Percentiles rank a stretch among this genome's conserved stretches.
Conservation (phyloP, 2,329 filamentous ascomycete species). For the Alternaria incomplexa region DNA sequence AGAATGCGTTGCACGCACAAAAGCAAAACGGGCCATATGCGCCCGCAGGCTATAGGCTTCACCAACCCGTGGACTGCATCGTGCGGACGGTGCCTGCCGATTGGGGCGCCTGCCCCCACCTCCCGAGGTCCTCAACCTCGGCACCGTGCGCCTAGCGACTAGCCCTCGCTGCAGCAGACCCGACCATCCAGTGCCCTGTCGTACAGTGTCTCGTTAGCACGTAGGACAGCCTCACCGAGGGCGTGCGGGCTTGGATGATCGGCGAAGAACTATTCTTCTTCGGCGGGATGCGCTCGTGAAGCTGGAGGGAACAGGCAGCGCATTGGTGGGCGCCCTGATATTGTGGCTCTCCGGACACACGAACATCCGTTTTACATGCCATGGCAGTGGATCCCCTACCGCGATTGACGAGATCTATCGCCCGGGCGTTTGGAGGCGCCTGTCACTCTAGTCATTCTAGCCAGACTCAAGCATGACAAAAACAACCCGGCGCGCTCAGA, state of each 20-base stretch:
- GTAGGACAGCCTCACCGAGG: slow-evolving; percentile 5
- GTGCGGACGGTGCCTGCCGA: slow-evolving; percentile 16
- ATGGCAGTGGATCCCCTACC: slow-evolving; percentile 18
- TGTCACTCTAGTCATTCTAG: slow-evolving; percentile 18
- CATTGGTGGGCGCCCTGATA: slow-evolving; percentile 10
- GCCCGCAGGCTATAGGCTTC: background rate
- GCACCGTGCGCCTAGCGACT: slow-evolving; percentile 3
- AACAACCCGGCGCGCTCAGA: background rate
- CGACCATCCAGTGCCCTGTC: background rate
- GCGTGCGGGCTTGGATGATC: slow-evolving; percentile 20
- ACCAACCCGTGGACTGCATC: background rate
- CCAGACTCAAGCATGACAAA: slow-evolving; percentile 11
- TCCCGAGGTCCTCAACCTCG: background rate
- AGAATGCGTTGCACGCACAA: slow-evolving; percentile 21
- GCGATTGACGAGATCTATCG: slow-evolving; percentile 13
- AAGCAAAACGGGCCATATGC: slow-evolving; percentile 15
- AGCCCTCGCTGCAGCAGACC: background rate
- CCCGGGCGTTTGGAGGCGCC: slow-evolving; percentile 24
- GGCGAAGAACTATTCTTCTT: slow-evolving; percentile 27
- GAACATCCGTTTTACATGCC: slow-evolving; percentile 18
- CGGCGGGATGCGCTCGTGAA: slow-evolving; percentile 9
- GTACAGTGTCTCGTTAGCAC: background rate
- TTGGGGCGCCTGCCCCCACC: slow-evolving; percentile 8
- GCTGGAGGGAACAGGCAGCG: slow-evolving; percentile 17
- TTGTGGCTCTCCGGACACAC: slow-evolving; percentile 10